Conservation (phyloP, 768 basidiomycete genomes). For the Pholiota molesta region DNA sequence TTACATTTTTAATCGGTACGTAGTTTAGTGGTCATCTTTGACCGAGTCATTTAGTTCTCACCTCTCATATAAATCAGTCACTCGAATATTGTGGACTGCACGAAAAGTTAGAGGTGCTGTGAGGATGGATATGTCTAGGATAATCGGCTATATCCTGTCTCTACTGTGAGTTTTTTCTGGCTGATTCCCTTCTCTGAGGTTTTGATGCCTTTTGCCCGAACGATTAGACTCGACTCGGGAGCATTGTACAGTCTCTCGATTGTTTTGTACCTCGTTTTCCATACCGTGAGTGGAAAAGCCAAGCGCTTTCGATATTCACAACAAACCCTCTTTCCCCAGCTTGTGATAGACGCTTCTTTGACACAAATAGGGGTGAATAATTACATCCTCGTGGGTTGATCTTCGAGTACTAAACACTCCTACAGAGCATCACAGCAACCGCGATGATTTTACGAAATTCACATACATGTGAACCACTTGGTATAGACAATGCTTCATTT, state of each 20-base stretch:
- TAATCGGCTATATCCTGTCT: constrained; percentile 15
- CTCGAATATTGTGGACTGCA: constrained; percentile 23
- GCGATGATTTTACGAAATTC: constrained; percentile 20
- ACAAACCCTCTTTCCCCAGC: constrained; percentile 12
- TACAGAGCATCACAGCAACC: constrained; percentile 19
- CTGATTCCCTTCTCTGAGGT: background rate
- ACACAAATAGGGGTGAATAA: constrained; percentile 28
- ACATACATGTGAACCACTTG: constrained; percentile 18
- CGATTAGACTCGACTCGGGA: constrained; percentile 27
- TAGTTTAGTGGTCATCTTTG: background rate
- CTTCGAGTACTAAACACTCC: background rate
- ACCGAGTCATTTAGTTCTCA: constrained; percentile 1
- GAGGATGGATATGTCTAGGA: constrained; percentile 11
- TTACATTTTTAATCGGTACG: constrained; percentile 25
- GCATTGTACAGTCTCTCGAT: constrained; percentile 25
- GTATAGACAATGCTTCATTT: constrained; percentile 11
- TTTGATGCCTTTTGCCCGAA: background rate
- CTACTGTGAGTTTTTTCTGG: constrained; percentile 15
- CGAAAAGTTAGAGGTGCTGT: constrained; percentile 19
- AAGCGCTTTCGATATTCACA: background rate
- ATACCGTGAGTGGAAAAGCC: constrained; percentile 18
- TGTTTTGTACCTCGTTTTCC: constrained; percentile 25
- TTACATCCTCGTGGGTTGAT: background rate
- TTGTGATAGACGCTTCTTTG: constrained; percentile 25
- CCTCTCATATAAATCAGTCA: constrained; percentile 5